A percentile compares a stretch with the other conserved stretches of the same genome.
Evolutionary conservation across 2,329 filamentous ascomycete genomes (phyloP).

Genomic region (Aspergillus novofumigatus): DNA sequence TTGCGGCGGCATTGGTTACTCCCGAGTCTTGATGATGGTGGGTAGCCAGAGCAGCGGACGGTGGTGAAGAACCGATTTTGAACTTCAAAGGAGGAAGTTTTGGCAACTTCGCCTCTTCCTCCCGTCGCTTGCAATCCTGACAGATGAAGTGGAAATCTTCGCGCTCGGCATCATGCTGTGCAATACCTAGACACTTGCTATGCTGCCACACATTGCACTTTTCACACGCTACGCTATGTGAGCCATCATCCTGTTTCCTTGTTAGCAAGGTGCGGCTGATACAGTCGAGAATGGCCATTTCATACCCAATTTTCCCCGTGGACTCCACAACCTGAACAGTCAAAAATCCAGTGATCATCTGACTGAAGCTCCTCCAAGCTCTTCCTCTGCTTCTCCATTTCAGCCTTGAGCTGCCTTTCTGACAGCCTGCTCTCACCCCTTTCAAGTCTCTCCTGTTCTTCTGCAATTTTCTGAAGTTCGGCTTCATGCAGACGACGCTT

Average conservation of each 20-base stretch:
- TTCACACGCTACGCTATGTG: slow-evolving; percentile 91
- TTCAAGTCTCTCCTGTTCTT: slow-evolving; percentile 62
- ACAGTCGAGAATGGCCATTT: not conserved
- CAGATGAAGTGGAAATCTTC: slow-evolving; percentile 88
- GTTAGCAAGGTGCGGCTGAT: slow-evolving; percentile 17
- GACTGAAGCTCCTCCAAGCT: slow-evolving; percentile 69
- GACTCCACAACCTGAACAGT: slow-evolving; percentile 81
- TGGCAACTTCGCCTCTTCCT: slow-evolving; percentile 57
- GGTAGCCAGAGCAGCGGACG: slow-evolving; percentile 19
- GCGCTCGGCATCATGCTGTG: slow-evolving; percentile 71
- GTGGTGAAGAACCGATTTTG: slow-evolving; percentile 48
- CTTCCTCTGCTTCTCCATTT: slow-evolving; percentile 74
- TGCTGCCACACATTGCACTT: slow-evolving; percentile 96
- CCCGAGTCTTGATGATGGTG: slow-evolving; percentile 19
- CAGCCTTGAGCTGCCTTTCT: slow-evolving; percentile 72
- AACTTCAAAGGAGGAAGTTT: slow-evolving; percentile 62
- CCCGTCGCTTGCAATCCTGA: slow-evolving; percentile 66
- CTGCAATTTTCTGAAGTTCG: slow-evolving; percentile 73
- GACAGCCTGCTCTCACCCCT: slow-evolving; percentile 61
- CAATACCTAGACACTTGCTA: slow-evolving; percentile 82
- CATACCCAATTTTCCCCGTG: slow-evolving; percentile 73
- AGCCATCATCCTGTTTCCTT: slow-evolving; percentile 68
- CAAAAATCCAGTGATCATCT: slow-evolving; percentile 88
- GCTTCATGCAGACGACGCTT: slow-evolving; percentile 81
- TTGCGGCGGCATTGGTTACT: slow-evolving; percentile 17